Evolutionary conservation across 495 filamentous ascomycete species (phyloP), one percentile per base, ranked within the genome.

Genomic region (Elasticomyces elasticus): DNA sequence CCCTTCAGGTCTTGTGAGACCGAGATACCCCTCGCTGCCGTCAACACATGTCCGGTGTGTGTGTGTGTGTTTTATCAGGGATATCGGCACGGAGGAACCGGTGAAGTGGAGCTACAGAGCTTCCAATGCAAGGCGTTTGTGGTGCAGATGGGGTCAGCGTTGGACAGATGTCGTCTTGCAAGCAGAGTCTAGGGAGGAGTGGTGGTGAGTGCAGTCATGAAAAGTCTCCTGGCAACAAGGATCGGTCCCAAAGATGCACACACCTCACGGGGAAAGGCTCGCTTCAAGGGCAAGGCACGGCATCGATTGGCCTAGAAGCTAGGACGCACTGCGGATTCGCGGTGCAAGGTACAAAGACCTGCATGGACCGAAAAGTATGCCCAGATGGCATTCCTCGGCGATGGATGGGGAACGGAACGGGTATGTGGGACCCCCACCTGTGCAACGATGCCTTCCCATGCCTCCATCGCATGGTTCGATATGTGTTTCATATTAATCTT

Each of bases 301-400:
- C 35, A 40, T 4, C 13, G 35, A 56, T 40, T 49, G 53, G 53
- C 42, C 19, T 31, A 23, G 42, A 23, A 56, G 54, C 54, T 50
- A 50, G 54, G 54, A 41, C 46, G 33, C 46, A 48, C 50, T 5
- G 28, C 35, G 33, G 54, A 17, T 24, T 28, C 1, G 41, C 51
- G 41, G 55, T 43, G 50, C 50, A 53, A 59, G 51, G 56, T 49
- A 54, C 49, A 35, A 38, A 41, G 43, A 50, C 53, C 37, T 55
- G 43, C 45, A 49, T 46, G 52, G 15, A 12, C 42, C 28, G 27
- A n/a, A n/a, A n/a, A n/a, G n/a, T n/a, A n/a, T n/a, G n/a, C n/a
- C n/a, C n/a, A n/a, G n/a, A n/a, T 50, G 53, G 53, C 53, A 55
- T 55, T 55, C 53, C 53, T 40, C 44, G 43, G 10, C 30, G 27